A percentile compares a stretch with the other conserved stretches of the same genome.
These are phyloP conservation scores for Wickerhamomyces sydowiorum DNA, from an alignment of 805 yeast species.

Conservation along the genomic window DNA sequence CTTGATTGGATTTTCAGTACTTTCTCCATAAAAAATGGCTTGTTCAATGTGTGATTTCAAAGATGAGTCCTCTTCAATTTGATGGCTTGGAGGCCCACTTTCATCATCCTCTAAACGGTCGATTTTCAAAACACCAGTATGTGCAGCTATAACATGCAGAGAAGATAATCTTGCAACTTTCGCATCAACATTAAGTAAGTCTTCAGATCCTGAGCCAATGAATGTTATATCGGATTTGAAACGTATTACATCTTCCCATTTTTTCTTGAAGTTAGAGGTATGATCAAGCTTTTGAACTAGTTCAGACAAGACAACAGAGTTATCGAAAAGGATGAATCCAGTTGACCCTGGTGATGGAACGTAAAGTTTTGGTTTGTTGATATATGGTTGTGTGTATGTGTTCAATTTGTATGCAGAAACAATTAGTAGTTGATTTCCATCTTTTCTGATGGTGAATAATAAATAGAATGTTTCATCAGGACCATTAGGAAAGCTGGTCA, in stretches of 20 bases:
- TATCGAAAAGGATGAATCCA: constrained; percentile 54
- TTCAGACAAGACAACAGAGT: constrained; percentile 64
- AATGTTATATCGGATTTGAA: constrained; percentile 48
- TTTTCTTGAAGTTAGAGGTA: constrained; percentile 29
- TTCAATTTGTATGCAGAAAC: constrained; percentile 64
- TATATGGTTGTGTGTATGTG: constrained; percentile 31
- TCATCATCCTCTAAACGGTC: constrained; percentile 33
- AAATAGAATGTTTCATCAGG: constrained; percentile 33
- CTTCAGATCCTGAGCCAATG: constrained; percentile 56
- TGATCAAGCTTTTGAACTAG: constrained; percentile 34
- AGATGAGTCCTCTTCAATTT: constrained; percentile 26
- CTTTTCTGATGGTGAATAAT: constrained; percentile 47
- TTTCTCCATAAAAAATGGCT: constrained; percentile 60
- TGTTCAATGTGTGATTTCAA: constrained; percentile 78
- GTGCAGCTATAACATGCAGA: constrained; percentile 41
- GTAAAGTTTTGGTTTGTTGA: constrained; percentile 40
- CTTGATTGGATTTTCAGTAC: constrained; percentile 38
- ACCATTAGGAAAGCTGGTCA: constrained; percentile 30
- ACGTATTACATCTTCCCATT: constrained; percentile 79
- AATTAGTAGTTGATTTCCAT: constrained; percentile 44
- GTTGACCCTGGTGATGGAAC: constrained; percentile 55
- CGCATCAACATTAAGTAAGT: constrained; percentile 20
- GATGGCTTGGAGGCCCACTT: constrained; percentile 16
- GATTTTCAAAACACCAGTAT: constrained; percentile 57
- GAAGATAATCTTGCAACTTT: constrained; percentile 34